Conservation (phyloP, 2,329 filamentous ascomycete species). For the Penicillium sp. region DNA sequence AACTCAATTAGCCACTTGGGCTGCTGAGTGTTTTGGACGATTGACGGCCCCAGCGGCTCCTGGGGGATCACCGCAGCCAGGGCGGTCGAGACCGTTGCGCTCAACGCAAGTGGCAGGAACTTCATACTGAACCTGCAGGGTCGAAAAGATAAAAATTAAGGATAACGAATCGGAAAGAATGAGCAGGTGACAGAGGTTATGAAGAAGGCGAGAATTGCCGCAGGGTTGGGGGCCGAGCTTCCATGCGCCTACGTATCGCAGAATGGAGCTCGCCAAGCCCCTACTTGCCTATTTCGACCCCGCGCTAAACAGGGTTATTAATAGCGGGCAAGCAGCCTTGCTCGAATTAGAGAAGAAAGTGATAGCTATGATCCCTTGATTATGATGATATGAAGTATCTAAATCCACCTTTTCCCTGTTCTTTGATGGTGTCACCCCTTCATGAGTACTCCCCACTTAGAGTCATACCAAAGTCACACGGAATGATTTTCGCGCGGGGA, state of each 20-base stretch:
- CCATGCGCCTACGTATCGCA: constrained; percentile 18
- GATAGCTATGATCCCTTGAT: background rate
- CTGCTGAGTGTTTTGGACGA: constrained; percentile 42
- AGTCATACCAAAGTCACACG: background rate
- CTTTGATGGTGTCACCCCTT: background rate
- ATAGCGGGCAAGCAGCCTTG: constrained; percentile 3
- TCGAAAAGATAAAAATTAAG: background rate
- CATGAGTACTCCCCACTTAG: background rate
- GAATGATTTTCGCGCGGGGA: constrained; percentile 5
- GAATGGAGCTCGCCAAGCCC: constrained; percentile 16
- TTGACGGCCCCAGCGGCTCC: constrained; percentile 22
- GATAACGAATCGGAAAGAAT: constrained; percentile 1
- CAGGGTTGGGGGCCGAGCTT: constrained; percentile 8
- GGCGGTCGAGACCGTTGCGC: constrained; percentile 34
- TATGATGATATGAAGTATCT: background rate
- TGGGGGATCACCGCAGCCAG: constrained; percentile 35
- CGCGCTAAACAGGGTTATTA: constrained; percentile 19
- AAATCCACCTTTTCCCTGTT: background rate
- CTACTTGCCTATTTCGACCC: constrained; percentile 17
- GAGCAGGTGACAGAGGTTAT: constrained; percentile 1
- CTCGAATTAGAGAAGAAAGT: background rate
- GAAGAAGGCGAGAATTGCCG: background rate
- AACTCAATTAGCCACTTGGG: constrained; percentile 74
- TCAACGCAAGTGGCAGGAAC: constrained; percentile 33
- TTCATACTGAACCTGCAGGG: constrained; percentile 33